Base-by-base conservation (phyloP, 2,329 filamentous ascomycete genomes). In the Periconia sp. region DNA sequence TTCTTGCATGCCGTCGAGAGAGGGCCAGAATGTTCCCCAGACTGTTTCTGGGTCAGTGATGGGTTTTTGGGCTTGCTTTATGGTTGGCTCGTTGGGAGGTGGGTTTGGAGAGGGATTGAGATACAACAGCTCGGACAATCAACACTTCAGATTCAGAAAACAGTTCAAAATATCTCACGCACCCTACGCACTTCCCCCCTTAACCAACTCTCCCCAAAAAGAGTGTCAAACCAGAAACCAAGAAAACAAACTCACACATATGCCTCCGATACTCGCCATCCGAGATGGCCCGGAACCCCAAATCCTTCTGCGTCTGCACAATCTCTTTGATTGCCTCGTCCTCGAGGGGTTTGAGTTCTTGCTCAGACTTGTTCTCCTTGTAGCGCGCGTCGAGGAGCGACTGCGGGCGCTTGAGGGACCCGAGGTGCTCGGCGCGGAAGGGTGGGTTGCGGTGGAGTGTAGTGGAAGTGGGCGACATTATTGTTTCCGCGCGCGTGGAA, bases 381-480 rank as follows among this genome's bases (percentile, higher is more conserved):
- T 78, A 74, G 73, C 87, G 79, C 20, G 81, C 81, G 31, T 82
- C 76, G 14, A 87, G 77, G 18, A 90, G 81, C 41, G 79, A 70
- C 49, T 82, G 73, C 1, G 87, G 86, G 23, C 87, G 85, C 57
- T 89, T 81, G 17, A 90, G 79, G 14, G 86, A 89, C 45, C 87
- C 87, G 56, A 90, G 81, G 60, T 90, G 87, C 72, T 90, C 87
- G 53, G 86, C 85, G 68, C 88, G 82, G 72, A 88, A 90, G 45
- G 84, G 86, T 18, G 83, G 81, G 55, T 75, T 76, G 52, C 60
- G 61, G 41, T 62, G 61, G 40, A 60, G 55, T 13, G 49, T 30
- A 41, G 51, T 57, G 20, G 61, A n/a, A 58, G 31, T 33, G 8
- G 31, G 7, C 31, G 31, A 33, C 31, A 33, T 33, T 33, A 8